A percentile compares a stretch with the other conserved stretches of the same genome.
These are phyloP conservation scores for Letharia columbiana DNA, from an alignment of 495 filamentous ascomycete genomes.

Conservation along the genomic window DNA sequence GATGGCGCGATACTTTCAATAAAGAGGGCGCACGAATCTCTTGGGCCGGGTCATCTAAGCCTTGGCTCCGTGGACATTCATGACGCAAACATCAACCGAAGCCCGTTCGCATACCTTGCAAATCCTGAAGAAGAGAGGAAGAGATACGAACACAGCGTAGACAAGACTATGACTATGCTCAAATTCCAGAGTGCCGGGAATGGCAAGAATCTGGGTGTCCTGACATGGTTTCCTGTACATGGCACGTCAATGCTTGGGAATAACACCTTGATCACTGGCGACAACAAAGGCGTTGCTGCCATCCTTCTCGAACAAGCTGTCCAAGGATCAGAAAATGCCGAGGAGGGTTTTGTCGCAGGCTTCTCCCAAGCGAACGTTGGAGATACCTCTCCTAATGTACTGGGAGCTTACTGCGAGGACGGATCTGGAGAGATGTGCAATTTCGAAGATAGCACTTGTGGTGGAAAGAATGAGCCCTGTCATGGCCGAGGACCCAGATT, in stretches of 20 bases:
- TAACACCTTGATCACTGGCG: conserved; percentile 84
- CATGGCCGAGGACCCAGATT: conserved; percentile 83
- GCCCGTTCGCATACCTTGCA: conserved; percentile 80
- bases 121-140: conserved; percentile 76
- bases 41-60: conserved; percentile 62
- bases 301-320: conserved; percentile 73
- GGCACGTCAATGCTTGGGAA: conserved; percentile 89
- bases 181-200: conserved; percentile 68
- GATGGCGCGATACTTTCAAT: conserved; percentile 80
- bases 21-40: conserved; percentile 65
- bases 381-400: conserved; percentile 82
- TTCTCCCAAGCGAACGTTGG: conserved; percentile 95
- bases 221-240: conserved; percentile 93
- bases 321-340: conserved; percentile 40
- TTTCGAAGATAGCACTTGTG: conserved; percentile 74
- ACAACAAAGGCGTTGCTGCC: conserved; percentile 95
- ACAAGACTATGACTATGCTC: conserved; percentile 78
- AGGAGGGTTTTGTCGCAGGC: conserved; percentile 75
- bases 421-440: conserved; percentile 56
- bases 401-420: conserved; percentile 77
- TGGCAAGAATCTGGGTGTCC: conserved; percentile 62
- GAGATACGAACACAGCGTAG: conserved; percentile 66
- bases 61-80: conserved; percentile 64
- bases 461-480: conserved; percentile 64
- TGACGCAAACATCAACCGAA: conserved; percentile 86